Percentiles rank a stretch among this genome's conserved stretches.
Evolutionary conservation across 441 rosid species (phyloP).

Genomic region (Metrosideros polymorpha): DNA sequence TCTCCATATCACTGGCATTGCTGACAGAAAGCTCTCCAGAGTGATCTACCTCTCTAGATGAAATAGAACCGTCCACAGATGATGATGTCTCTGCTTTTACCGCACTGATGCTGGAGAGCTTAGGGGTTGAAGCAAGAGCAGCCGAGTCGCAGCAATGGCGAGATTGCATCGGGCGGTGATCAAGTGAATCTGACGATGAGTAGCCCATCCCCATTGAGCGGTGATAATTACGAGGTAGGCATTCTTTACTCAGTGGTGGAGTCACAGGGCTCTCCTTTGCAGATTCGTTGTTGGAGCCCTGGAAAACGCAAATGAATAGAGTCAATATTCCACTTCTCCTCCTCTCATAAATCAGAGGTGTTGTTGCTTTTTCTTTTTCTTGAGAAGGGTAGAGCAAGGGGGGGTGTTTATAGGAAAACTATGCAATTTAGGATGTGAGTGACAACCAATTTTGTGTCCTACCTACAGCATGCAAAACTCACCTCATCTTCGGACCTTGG

Average conservation of each 20-base stretch:
- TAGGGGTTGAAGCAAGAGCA: conserved; percentile 60
- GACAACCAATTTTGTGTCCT: background rate
- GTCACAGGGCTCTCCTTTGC: conserved; percentile 58
- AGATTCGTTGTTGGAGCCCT: conserved; percentile 52
- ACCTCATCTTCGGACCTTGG: conserved; percentile 77
- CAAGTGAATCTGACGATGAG: conserved; percentile 57
- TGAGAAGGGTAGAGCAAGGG: background rate
- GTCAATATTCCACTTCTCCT: background rate
- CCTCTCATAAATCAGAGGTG: background rate
- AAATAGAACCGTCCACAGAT: conserved; percentile 63
- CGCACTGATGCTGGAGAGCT: conserved; percentile 57
- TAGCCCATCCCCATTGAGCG: conserved; percentile 35
- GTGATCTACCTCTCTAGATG: conserved; percentile 59
- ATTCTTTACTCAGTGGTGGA: conserved; percentile 61
- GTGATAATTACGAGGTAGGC: conserved; percentile 25
- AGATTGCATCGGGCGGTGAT: conserved; percentile 43
- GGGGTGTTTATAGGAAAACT: background rate
- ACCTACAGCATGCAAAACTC: conserved; percentile 2
- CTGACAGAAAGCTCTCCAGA: conserved; percentile 78
- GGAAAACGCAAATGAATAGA: background rate
- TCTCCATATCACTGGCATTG: conserved; percentile 72
- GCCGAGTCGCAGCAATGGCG: conserved; percentile 30
- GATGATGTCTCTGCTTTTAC: conserved; percentile 76
- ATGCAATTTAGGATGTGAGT: background rate
- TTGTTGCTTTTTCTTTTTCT: background rate